phyloP scores from a whole-genome alignment of 352 stramenopile genomes.

The Pythium dissotocum region DNA sequence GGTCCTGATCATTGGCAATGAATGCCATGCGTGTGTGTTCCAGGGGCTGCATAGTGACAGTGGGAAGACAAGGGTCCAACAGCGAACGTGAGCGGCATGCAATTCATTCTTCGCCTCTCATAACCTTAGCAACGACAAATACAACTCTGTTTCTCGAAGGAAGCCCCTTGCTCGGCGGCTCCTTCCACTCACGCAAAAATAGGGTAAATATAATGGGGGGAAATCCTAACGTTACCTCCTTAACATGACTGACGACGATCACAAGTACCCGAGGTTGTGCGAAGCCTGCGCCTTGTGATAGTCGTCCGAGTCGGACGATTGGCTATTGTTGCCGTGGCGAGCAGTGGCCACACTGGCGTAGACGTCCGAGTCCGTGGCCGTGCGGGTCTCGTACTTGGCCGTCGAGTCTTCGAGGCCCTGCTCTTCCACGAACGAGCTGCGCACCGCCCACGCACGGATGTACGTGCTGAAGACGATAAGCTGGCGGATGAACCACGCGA shows the following conservation, averaged over 20 bases:
- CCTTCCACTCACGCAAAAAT: neutral
- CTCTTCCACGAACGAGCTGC: slow-evolving; percentile 19
- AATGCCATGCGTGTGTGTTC: too few species aligned
- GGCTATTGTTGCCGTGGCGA: slow-evolving; percentile 10
- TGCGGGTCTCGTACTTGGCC: slow-evolving; percentile 24
- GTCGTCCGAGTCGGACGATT: slow-evolving; percentile 4
- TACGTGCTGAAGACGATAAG: slow-evolving; percentile 3
- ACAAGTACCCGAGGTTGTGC: neutral
- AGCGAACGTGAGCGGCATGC: neutral
- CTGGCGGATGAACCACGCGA: neutral
- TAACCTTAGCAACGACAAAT: neutral
- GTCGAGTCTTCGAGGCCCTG: slow-evolving; percentile 6
- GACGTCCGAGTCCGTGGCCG: slow-evolving; percentile 20
- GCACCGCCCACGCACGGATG: slow-evolving; percentile 3
- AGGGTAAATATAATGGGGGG: neutral
- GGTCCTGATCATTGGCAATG: too few species aligned
- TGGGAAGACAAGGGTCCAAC: too few species aligned
- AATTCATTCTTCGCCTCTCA: neutral
- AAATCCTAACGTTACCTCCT: neutral
- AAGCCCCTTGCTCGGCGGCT: neutral
- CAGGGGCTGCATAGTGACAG: too few species aligned
- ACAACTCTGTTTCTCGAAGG: neutral
- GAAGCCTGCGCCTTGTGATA: slow-evolving; percentile 5
- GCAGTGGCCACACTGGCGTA: slow-evolving; percentile 22
- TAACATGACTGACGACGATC: neutral